Conservation (phyloP, 2,329 filamentous ascomycete species). For the Sphaerostilbella broomeana region DNA sequence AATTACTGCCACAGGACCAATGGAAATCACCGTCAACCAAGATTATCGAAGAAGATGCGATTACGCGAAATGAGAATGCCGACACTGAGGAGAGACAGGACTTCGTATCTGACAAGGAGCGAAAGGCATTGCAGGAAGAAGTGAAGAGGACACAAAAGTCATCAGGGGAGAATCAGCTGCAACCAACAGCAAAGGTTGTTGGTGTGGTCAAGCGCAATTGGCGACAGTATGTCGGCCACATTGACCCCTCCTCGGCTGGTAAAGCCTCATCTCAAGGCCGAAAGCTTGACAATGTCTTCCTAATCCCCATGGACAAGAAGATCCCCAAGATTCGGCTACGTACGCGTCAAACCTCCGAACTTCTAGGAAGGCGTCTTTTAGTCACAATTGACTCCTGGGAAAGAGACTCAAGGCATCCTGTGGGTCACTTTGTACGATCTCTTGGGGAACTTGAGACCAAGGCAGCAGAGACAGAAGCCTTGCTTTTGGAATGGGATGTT, state of each 20-base stretch:
- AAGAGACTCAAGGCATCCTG: conserved; percentile 82
- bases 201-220: conserved; percentile 93
- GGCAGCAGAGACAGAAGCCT: conserved; percentile 91
- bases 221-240: conserved; percentile 94
- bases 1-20: conserved; percentile 86
- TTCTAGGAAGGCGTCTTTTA: conserved; percentile 84
- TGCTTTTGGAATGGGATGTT: conserved; percentile 92
- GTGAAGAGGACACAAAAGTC: conserved; percentile 79
- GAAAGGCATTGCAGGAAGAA: conserved; percentile 81
- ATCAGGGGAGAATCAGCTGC: conserved; percentile 66
- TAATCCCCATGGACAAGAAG: conserved; percentile 96
- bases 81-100: conserved; percentile 71
- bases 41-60: conserved; percentile 86
- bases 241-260: conserved; percentile 79
- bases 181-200: conserved; percentile 88
- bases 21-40: conserved; percentile 96
- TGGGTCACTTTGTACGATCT: conserved; percentile 89
- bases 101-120: conserved; percentile 83
- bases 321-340: conserved; percentile 93
- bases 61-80: conserved; percentile 90
- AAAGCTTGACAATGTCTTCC: conserved; percentile 85
- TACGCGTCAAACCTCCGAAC: conserved; percentile 80
- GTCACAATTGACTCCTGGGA: conserved; percentile 96
- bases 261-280: conserved; percentile 66
- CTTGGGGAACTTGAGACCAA: conserved; percentile 93